Conservation (phyloP, 192 early-diverging fungal genomes). For the Podila epigama region DNA sequence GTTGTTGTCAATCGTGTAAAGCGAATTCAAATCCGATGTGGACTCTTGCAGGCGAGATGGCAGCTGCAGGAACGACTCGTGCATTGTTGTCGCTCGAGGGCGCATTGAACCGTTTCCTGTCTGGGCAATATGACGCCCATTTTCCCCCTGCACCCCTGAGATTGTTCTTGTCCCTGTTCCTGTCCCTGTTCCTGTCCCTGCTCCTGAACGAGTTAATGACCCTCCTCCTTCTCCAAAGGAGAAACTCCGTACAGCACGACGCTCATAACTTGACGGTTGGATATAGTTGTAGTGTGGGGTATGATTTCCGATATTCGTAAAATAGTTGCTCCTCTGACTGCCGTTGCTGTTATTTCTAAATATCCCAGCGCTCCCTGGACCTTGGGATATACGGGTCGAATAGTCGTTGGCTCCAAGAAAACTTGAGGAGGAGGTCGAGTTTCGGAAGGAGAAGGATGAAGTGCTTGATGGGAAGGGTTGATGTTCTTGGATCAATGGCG, state of each 20-base stretch:
- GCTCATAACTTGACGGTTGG: not conserved
- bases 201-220: not conserved
- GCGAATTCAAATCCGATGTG: constrained; percentile 25
- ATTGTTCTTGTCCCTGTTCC: not conserved
- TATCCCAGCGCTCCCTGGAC: not conserved
- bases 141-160: too few relatives aligned
- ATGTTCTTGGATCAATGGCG: constrained; percentile 34
- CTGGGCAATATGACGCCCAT: too few relatives aligned
- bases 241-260: not conserved
- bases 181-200: not conserved
- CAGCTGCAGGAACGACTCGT: constrained; percentile 1
- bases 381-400: constrained; percentile 8
- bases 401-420: constrained; percentile 31
- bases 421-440: constrained; percentile 31
- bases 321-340: too few relatives aligned
- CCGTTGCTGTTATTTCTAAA: constrained; percentile 1
- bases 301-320: too few relatives aligned
- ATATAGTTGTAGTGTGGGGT: not conserved
- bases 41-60: too few relatives aligned
- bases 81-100: constrained; percentile 6
- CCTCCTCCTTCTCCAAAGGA: constrained; percentile 1
- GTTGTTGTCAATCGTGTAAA: constrained; percentile 36
- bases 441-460: constrained; percentile 39
- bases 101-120: not conserved
- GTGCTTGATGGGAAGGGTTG: constrained; percentile 41